These are phyloP conservation scores for Uronychia binucleata DNA, from an alignment of 73 alveolate species.

Conservation along the genomic window DNA sequence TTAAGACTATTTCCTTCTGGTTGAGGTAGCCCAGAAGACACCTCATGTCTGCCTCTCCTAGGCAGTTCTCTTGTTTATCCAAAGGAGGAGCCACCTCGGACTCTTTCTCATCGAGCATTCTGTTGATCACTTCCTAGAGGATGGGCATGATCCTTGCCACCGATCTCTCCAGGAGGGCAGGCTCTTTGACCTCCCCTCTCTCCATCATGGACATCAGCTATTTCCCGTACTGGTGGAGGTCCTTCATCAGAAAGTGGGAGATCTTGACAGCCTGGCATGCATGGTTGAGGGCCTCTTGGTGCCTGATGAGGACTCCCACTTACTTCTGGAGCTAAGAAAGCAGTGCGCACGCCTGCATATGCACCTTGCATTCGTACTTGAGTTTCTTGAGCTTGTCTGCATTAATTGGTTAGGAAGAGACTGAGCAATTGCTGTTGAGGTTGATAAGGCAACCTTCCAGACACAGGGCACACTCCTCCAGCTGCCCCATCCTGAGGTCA, in stretches of 20 bases:
- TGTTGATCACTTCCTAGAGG: too few species aligned
- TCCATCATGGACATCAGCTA: too few species aligned
- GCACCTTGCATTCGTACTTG: conserved; percentile 41
- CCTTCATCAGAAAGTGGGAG: conserved; percentile 61
- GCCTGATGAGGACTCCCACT: too few species aligned
- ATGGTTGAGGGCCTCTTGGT: conserved; percentile 42
- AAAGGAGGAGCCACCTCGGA: too few species aligned
- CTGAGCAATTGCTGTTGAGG: conserved; percentile 17
- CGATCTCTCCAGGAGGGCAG: too few species aligned
- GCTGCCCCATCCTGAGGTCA: conserved; percentile 37
- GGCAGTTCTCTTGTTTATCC: too few species aligned
- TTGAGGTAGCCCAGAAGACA: too few species aligned
- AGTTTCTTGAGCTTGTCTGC: conserved; percentile 25
- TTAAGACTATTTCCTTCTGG: conserved; percentile 58
- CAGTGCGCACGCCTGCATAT: conserved; percentile 61
- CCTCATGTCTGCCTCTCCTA: too few species aligned
- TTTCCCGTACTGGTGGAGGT: conserved; percentile 90
- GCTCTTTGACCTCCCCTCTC: too few species aligned
- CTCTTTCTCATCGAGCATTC: too few species aligned
- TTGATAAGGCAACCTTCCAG: conserved; percentile 20
- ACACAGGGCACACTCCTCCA: conserved; percentile 44
- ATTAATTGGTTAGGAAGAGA: conserved; percentile 21
- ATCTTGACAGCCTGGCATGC: conserved; percentile 34
- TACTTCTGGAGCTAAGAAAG: conserved; percentile 37
- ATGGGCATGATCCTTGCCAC: too few species aligned